These are phyloP conservation scores for Xylariales sp. DNA, from an alignment of 2,329 filamentous ascomycete species.

Conservation along the genomic window DNA sequence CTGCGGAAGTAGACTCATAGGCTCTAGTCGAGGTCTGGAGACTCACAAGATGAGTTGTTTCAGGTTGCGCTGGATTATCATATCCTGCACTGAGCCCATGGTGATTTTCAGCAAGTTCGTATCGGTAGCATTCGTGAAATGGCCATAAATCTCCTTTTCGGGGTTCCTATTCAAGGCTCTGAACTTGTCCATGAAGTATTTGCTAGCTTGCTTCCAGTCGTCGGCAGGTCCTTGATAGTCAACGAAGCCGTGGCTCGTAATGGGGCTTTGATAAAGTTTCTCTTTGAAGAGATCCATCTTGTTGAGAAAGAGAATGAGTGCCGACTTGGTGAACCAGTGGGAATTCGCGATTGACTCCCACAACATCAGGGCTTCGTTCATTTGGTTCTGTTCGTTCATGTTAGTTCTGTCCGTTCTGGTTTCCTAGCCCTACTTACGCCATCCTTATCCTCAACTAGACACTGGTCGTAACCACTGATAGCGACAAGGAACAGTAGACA, in stretches of 20 bases:
- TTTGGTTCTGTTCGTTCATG: constrained; percentile 63
- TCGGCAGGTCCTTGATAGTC: constrained; percentile 70
- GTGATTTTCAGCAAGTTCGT: constrained; percentile 79
- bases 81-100: constrained; percentile 81
- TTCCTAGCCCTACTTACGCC: constrained; percentile 57
- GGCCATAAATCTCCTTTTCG: constrained; percentile 59
- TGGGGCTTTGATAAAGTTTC: constrained; percentile 66
- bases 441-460: constrained; percentile 91
- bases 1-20: constrained; percentile 3
- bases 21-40: constrained; percentile 15
- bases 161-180: constrained; percentile 66
- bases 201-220: constrained; percentile 69
- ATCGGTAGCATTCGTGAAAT: constrained; percentile 59
- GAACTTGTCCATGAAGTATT: constrained; percentile 81
- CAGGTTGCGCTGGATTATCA: constrained; percentile 80
- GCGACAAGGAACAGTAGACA: constrained; percentile 90
- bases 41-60: constrained; percentile 70
- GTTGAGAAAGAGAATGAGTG: constrained; percentile 80
- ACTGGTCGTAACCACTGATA: constrained; percentile 95
- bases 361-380: constrained; percentile 83
- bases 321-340: constrained; percentile 78
- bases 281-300: constrained; percentile 83
- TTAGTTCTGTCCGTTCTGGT: constrained; percentile 14
- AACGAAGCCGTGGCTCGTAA: constrained; percentile 69
- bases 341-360: constrained; percentile 84